phyloP scores from a whole-genome alignment of 2,329 filamentous ascomycete genomes.

The Apiospora hydei region DNA sequence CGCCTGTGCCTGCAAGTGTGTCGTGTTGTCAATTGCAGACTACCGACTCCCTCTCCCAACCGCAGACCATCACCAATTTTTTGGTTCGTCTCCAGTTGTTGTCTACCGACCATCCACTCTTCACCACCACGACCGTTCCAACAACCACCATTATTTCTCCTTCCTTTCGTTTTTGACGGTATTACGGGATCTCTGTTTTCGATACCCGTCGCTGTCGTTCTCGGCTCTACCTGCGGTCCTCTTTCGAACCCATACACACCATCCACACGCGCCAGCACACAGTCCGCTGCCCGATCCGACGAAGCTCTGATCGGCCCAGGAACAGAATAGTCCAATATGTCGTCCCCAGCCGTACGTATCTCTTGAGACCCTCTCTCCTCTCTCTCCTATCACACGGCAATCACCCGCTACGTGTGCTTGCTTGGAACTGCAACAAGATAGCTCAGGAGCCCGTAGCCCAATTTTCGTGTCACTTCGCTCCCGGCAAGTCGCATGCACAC shows the following conservation, averaged over 20 bases:
- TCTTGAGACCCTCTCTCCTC: slow-evolving; percentile 25
- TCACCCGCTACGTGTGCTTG: background rate
- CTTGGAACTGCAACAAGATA: background rate
- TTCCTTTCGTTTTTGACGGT: slow-evolving; percentile 20
- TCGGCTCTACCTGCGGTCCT: slow-evolving; percentile 10
- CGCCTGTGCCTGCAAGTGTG: background rate
- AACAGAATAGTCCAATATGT: slow-evolving; percentile 43
- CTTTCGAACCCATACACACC: background rate
- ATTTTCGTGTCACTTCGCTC: slow-evolving; percentile 1
- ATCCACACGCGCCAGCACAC: background rate
- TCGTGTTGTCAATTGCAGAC: slow-evolving; percentile 10
- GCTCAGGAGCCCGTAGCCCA: slow-evolving; percentile 12
- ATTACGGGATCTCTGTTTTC: background rate
- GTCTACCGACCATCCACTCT: background rate
- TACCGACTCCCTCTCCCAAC: background rate
- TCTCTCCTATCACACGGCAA: background rate
- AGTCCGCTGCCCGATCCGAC: slow-evolving; percentile 17
- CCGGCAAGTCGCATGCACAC: background rate
- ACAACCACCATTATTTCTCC: slow-evolving; percentile 17
- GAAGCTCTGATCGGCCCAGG: slow-evolving; percentile 19
- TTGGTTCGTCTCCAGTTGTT: slow-evolving; percentile 8
- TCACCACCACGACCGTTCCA: slow-evolving; percentile 5
- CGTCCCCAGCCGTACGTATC: slow-evolving; percentile 45
- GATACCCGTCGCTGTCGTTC: background rate
- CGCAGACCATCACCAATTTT: slow-evolving; percentile 19